phyloP scores from a whole-genome alignment of 2,329 filamentous ascomycete genomes.

The Arthrobotrys megalospora region DNA sequence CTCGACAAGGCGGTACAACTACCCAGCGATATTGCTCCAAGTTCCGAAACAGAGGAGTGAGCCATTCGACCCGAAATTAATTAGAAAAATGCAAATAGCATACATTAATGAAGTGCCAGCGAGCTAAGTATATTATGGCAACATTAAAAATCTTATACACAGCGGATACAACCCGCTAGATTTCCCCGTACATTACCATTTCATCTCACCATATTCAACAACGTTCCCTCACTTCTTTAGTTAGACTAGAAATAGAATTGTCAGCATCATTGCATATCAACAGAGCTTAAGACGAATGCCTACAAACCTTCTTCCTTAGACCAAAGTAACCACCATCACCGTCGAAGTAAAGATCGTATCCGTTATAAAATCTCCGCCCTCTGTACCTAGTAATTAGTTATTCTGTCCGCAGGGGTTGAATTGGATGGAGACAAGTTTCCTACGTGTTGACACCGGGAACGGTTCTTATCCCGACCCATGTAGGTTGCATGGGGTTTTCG shows the following conservation, averaged over 20 bases:
- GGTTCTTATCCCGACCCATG: slow-evolving; percentile 38
- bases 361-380: slow-evolving; percentile 47
- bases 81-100: slow-evolving; percentile 10
- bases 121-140: slow-evolving; percentile 5
- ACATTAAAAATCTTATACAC: slow-evolving; percentile 11
- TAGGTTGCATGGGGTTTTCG: slow-evolving; percentile 40
- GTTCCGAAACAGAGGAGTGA: not conserved
- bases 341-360: slow-evolving; percentile 45
- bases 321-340: slow-evolving; percentile 46
- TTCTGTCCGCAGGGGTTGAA: not conserved
- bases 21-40: slow-evolving; percentile 15
- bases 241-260: slow-evolving; percentile 16
- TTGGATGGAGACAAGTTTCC: not conserved
- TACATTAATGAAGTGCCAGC: slow-evolving; percentile 16
- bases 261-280: not conserved
- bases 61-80: not conserved
- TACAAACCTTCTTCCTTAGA: slow-evolving; percentile 38
- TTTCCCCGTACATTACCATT: not conserved
- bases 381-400: slow-evolving; percentile 7
- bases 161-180: not conserved
- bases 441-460: slow-evolving; percentile 47
- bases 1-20: slow-evolving; percentile 56
- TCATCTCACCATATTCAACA: not conserved
- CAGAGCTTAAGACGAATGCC: too few relatives aligned
- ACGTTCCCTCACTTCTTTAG: not conserved